Percentiles rank a stretch among this genome's conserved stretches.
phyloP scores from a whole-genome alignment of 495 filamentous ascomycete species.

The Penicillium argentinense region DNA sequence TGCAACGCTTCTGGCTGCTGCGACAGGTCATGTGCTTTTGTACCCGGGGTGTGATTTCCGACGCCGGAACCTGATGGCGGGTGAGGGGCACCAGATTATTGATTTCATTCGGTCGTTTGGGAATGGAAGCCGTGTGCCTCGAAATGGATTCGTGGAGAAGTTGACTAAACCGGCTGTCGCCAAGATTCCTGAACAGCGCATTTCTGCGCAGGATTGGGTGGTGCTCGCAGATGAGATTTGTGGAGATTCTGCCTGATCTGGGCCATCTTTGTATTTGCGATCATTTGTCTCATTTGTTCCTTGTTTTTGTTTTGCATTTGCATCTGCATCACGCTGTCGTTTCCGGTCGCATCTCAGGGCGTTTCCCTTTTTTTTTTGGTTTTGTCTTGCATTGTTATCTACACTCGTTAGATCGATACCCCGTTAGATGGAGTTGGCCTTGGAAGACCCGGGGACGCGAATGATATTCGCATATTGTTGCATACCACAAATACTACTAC shows the following conservation, averaged over 20 bases:
- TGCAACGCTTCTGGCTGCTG: constrained; percentile 54
- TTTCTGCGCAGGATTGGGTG: constrained; percentile 37
- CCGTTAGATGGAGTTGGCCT: constrained; percentile 11
- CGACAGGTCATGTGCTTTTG: constrained; percentile 52
- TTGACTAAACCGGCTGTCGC: constrained; percentile 39
- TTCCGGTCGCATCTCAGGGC: constrained; percentile 14
- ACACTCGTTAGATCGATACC: constrained; percentile 16
- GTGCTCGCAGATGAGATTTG: constrained; percentile 2
- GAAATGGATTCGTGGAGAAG: constrained; percentile 45
- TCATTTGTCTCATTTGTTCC: constrained; percentile 1
- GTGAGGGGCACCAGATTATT: constrained; percentile 47
- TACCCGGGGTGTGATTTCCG: constrained; percentile 49
- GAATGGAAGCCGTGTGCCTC: constrained; percentile 41
- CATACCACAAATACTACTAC: too few relatives aligned
- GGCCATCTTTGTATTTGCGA: background rate
- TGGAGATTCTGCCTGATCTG: constrained; percentile 5
- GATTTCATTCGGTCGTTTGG: constrained; percentile 43
- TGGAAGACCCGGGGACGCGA: too few relatives aligned
- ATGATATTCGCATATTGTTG: too few relatives aligned
- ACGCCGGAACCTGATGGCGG: constrained; percentile 43
- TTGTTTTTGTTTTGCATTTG: background rate
- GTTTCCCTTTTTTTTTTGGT: constrained; percentile 8
- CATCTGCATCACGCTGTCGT: constrained; percentile 1
- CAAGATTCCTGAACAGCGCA: constrained; percentile 43
- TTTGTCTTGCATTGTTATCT: background rate